Evolutionary conservation across 148 eudicot genomes (phyloP), one percentile per base, ranked within the genome.

Genomic region (Camellia sinensis): DNA sequence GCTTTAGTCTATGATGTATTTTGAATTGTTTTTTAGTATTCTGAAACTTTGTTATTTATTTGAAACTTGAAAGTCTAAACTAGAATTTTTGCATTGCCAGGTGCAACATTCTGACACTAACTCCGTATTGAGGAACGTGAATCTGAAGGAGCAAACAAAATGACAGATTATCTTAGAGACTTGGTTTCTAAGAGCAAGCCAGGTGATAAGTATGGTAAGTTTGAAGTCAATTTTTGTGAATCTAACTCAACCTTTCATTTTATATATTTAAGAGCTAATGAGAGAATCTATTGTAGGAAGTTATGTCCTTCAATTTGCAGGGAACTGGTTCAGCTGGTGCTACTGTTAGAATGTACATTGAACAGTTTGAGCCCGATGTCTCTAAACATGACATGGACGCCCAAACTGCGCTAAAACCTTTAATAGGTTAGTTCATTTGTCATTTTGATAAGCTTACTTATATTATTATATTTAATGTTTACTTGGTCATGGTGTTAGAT

Each of bases 321-420:
- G 97, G 99, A 45, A 96, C 98, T 85, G 99, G 98, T 59, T 96
- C 97, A 37, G 93, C 97, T 59, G 99, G 98, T 79, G 97, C 99
- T 69, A 96, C 99, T 48, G 87, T 93, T 66, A 83, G 98, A 69
- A 77, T 96, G 15, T 96, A 93, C 85, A 90, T 96, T 45, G 99
- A 96, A 76, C 99, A 91, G 83, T 96, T 87, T 78, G 99, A 96
- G 89, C 97, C 89, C 10, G 94, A 96, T 85, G 90, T 81, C 57
- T 86, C 94, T 11, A 96, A 93, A 86, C 99, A 96, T 59, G 87
- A 92, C 59, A 63, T 91, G 80, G 80, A 96, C 86, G 98, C 98
- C 75, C 99, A 93, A 88, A 75, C 65, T 74, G 98, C 97, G 76
- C 81, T 96, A 45, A 96, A 92, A 83, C 99, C 99, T 7, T 86